Percentiles rank a stretch among this genome's conserved stretches.
phyloP scores from a whole-genome alignment of 257 asterid species.

The Ocimum tenuiflorum region DNA sequence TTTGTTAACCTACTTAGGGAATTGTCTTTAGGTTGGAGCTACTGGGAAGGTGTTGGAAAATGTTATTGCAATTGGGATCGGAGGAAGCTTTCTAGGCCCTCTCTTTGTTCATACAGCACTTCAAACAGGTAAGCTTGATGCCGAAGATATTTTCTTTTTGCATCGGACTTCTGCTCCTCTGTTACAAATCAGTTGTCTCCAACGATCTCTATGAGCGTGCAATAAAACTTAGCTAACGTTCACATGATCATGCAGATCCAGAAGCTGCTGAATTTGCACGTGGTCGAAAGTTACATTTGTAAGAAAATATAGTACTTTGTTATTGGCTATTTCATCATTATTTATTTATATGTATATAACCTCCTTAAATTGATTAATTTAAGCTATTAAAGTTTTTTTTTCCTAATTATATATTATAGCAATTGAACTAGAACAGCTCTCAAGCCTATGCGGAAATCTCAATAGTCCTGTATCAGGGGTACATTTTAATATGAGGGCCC shows the following conservation, averaged over 20 bases:
- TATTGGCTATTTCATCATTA: slow-evolving; percentile 11
- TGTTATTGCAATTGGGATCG: slow-evolving; percentile 90
- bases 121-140: slow-evolving; percentile 65
- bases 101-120: slow-evolving; percentile 97
- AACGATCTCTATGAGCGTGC: neutral
- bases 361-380: slow-evolving; percentile 11
- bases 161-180: slow-evolving; percentile 8
- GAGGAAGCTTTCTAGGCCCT: slow-evolving; percentile 98
- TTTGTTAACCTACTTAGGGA: neutral
- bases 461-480: neutral
- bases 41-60: slow-evolving; percentile 88
- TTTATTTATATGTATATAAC: neutral
- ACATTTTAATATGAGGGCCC: neutral
- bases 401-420: slow-evolving; percentile 7
- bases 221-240: neutral
- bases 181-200: slow-evolving; percentile 2
- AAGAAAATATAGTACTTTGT: slow-evolving; percentile 28
- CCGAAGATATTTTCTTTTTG: neutral
- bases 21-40: slow-evolving; percentile 69
- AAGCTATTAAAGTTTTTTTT: slow-evolving; percentile 8
- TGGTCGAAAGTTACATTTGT: slow-evolving; percentile 90
- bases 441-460: slow-evolving; percentile 14
- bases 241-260: slow-evolving; percentile 50
- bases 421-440: slow-evolving; percentile 1
- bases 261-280: slow-evolving; percentile 75